Percentiles rank a stretch among this genome's conserved stretches.
These are phyloP conservation scores for Eucalyptus globulus DNA, from an alignment of 345 rosid species.

Conservation along the genomic window DNA sequence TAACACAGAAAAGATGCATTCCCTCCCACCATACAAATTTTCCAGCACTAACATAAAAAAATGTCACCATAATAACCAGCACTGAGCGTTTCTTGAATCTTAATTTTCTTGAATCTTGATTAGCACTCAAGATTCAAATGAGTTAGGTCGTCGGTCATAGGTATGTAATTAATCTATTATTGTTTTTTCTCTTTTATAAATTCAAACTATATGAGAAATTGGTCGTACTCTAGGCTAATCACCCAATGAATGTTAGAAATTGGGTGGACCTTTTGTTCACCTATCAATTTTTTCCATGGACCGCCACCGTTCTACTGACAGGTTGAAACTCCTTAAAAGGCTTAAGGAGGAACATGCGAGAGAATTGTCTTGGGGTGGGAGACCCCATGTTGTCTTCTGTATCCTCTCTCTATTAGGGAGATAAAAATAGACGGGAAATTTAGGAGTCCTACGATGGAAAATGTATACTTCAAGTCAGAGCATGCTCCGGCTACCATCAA, in stretches of 20 bases:
- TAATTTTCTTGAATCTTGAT: not conserved
- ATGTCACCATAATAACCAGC: not conserved
- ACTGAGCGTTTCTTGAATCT: not conserved
- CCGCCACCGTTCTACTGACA: not conserved
- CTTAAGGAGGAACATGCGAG: fast-evolving
- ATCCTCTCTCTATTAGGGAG: no score
- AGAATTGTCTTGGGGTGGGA: fast-evolving
- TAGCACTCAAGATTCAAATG: not conserved
- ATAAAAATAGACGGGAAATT: no score
- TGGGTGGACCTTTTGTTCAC: not conserved
- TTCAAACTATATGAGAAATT: not conserved
- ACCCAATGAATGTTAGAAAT: not conserved
- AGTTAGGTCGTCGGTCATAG: not conserved
- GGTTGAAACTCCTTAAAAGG: no score
- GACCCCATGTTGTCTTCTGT: no score
- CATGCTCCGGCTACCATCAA: fast-evolving
- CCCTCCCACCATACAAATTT: not conserved
- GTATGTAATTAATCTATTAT: not conserved
- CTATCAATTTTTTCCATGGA: not conserved
- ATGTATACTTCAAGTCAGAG: no score
- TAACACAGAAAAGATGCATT: not conserved
- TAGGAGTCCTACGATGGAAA: no score
- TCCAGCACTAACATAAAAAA: not conserved
- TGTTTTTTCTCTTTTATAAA: not conserved
- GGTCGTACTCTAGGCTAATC: not conserved